Percentiles rank a stretch among this genome's conserved stretches.
Conservation (phyloP, 192 early-diverging fungal genomes). For the Helicostylum pulchrum region DNA sequence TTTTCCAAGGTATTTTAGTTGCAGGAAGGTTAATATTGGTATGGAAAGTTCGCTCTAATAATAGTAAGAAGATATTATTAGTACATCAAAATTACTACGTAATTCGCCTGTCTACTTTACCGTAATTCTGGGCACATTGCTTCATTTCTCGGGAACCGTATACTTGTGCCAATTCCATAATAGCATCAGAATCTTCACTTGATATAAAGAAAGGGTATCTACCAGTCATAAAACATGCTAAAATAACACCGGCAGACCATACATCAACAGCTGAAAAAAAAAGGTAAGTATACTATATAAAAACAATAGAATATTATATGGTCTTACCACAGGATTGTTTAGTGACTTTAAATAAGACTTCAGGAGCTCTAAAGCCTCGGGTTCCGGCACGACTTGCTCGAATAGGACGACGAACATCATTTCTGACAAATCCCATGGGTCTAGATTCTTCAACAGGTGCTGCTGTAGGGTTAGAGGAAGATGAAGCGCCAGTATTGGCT, state of each 20-base stretch:
- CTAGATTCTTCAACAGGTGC: background rate
- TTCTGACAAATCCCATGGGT: constrained; percentile 43
- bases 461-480: background rate
- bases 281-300: background rate
- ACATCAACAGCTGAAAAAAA: constrained; percentile 71
- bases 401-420: constrained; percentile 57
- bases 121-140: constrained; percentile 40
- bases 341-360: constrained; percentile 79
- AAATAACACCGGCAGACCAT: constrained; percentile 89
- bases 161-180: constrained; percentile 79
- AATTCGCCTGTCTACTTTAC: constrained; percentile 21
- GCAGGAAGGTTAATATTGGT: constrained; percentile 51
- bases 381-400: constrained; percentile 89
- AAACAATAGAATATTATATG: background rate
- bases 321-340: constrained; percentile 70
- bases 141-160: constrained; percentile 79
- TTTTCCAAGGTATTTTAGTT: constrained; percentile 26
- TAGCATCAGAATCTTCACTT: constrained; percentile 78
- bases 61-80: background rate
- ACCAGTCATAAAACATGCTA: constrained; percentile 75
- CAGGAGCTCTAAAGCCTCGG: constrained; percentile 89
- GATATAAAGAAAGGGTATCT: constrained; percentile 91
- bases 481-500: background rate
- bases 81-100: constrained; percentile 42
- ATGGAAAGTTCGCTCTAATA: constrained; percentile 51